Evolutionary conservation across 2,329 filamentous ascomycete species (phyloP).

Genomic region (Moelleriella libera): DNA sequence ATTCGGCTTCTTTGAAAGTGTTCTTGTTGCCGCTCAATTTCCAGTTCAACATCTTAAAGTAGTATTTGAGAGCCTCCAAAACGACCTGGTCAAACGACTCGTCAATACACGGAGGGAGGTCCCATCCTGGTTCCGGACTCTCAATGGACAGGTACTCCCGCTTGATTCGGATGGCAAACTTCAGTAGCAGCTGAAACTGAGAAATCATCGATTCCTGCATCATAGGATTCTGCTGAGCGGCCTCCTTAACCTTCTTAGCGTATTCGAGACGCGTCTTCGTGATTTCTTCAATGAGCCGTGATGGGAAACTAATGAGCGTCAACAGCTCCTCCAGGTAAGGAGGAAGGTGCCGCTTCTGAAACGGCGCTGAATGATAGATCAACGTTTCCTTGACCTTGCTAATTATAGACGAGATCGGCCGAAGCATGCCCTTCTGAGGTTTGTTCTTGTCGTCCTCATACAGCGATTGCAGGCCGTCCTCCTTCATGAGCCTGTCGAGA

Average conservation of each 20-base stretch:
- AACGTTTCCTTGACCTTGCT: slow-evolving; percentile 86
- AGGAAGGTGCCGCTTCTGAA: slow-evolving; percentile 78
- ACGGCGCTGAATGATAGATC: slow-evolving; percentile 72
- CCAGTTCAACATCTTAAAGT: slow-evolving; percentile 98
- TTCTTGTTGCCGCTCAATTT: slow-evolving; percentile 96
- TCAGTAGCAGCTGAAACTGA: slow-evolving; percentile 87
- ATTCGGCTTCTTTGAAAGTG: slow-evolving; percentile 96
- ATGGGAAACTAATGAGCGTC: slow-evolving; percentile 93
- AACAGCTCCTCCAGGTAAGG: slow-evolving; percentile 94
- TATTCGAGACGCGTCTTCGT: slow-evolving; percentile 85
- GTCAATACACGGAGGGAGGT: slow-evolving; percentile 88
- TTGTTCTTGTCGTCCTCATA: slow-evolving; percentile 51
- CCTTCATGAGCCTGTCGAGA: slow-evolving; percentile 85
- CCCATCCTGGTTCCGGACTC: slow-evolving; percentile 82
- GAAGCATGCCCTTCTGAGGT: slow-evolving; percentile 60
- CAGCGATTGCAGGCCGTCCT: slow-evolving; percentile 84
- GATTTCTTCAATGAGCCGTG: slow-evolving; percentile 89
- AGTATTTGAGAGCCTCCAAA: slow-evolving; percentile 86
- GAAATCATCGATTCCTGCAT: slow-evolving; percentile 97
- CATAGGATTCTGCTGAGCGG: slow-evolving; percentile 78
- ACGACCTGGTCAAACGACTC: slow-evolving; percentile 91
- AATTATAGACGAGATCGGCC: slow-evolving; percentile 73
- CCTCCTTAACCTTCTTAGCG: slow-evolving; percentile 90
- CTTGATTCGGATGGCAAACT: slow-evolving; percentile 86
- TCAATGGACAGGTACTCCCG: slow-evolving; percentile 74